Percentiles rank a stretch among this genome's conserved stretches.
phyloP scores from a whole-genome alignment of 2,329 filamentous ascomycete species.

The Bipolaris gigantea region DNA sequence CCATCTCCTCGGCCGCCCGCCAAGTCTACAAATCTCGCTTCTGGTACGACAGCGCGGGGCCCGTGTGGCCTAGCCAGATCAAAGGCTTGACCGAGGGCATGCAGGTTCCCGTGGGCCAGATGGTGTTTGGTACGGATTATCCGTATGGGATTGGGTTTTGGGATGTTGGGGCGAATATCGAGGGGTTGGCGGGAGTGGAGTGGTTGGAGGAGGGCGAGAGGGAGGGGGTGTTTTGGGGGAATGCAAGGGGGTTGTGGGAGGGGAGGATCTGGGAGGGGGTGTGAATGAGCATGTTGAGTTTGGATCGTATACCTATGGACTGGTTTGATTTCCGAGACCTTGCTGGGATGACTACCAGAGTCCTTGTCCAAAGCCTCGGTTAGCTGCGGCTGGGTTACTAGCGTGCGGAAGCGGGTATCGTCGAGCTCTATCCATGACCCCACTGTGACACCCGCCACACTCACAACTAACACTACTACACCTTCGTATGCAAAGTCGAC shows the following conservation, averaged over 20 bases:
- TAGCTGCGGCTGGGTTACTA: slow-evolving; percentile 17
- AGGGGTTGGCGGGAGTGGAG: slow-evolving; percentile 27
- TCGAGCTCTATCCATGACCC: slow-evolving; percentile 9
- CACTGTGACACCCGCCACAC: slow-evolving; percentile 15
- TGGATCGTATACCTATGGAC: too few species aligned
- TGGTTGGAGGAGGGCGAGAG: slow-evolving; percentile 29
- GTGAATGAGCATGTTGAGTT: too few species aligned
- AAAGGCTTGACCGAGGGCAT: slow-evolving; percentile 40
- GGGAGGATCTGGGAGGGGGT: slow-evolving; percentile 19
- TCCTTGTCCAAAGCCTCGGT: slow-evolving; percentile 12
- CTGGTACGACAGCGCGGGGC: slow-evolving; percentile 46
- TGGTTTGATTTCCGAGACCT: too few species aligned
- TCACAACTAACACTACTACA: slow-evolving; percentile 13
- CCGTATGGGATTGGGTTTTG: slow-evolving; percentile 45
- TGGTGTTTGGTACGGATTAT: slow-evolving; percentile 46
- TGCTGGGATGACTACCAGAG: too few species aligned
- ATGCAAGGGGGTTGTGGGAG: slow-evolving; percentile 32
- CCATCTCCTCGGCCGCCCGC: slow-evolving; percentile 27
- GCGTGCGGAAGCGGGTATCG: slow-evolving; percentile 5
- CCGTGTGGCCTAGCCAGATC: slow-evolving; percentile 43
- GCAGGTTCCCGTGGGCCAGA: slow-evolving; percentile 33
- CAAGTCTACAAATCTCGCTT: slow-evolving; percentile 36
- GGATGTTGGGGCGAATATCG: slow-evolving; percentile 40
- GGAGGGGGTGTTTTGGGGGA: slow-evolving; percentile 32
- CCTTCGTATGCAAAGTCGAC: not conserved